phyloP scores from a whole-genome alignment of 192 early-diverging fungal species.

The Globomyces pollinis-pini region DNA sequence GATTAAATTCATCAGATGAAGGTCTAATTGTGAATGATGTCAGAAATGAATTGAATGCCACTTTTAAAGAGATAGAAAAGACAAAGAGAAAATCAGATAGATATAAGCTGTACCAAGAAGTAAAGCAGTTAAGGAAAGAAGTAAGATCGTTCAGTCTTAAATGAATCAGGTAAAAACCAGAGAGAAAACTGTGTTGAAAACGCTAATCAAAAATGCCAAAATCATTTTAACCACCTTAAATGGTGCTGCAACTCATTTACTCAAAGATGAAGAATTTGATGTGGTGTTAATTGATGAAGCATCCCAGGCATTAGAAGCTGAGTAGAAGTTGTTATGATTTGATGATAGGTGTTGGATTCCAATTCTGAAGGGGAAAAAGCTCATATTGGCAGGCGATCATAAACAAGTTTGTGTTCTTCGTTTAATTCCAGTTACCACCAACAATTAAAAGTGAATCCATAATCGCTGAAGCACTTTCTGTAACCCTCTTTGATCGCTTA shows the following conservation, averaged over 20 bases:
- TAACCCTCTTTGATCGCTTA: constrained; percentile 77
- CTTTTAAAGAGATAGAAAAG: constrained; percentile 52
- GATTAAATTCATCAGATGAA: constrained; percentile 56
- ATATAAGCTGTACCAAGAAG: constrained; percentile 48
- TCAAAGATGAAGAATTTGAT: constrained; percentile 63
- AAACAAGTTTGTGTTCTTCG: constrained; percentile 62
- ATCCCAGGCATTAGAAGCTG: constrained; percentile 64
- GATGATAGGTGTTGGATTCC: constrained; percentile 95
- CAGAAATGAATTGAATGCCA: constrained; percentile 65
- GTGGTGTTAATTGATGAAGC: constrained; percentile 86
- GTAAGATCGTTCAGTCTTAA: too few relatives aligned
- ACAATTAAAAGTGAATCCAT: constrained; percentile 55
- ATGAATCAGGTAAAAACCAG: constrained; percentile 46
- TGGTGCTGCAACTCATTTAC: constrained; percentile 48
- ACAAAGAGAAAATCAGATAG: constrained; percentile 58
- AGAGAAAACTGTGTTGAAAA: constrained; percentile 60
- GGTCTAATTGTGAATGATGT: constrained; percentile 70
- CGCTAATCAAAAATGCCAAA: constrained; percentile 46
- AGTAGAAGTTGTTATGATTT: too few relatives aligned
- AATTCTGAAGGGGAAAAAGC: constrained; percentile 57
- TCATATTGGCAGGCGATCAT: constrained; percentile 85
- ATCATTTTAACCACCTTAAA: constrained; percentile 76
- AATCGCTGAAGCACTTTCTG: constrained; percentile 28
- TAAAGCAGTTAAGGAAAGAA: constrained; percentile 62
- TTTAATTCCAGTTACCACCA: constrained; percentile 43